Conservation (phyloP, 495 filamentous ascomycete species). For the Geoglossum glabrum region DNA sequence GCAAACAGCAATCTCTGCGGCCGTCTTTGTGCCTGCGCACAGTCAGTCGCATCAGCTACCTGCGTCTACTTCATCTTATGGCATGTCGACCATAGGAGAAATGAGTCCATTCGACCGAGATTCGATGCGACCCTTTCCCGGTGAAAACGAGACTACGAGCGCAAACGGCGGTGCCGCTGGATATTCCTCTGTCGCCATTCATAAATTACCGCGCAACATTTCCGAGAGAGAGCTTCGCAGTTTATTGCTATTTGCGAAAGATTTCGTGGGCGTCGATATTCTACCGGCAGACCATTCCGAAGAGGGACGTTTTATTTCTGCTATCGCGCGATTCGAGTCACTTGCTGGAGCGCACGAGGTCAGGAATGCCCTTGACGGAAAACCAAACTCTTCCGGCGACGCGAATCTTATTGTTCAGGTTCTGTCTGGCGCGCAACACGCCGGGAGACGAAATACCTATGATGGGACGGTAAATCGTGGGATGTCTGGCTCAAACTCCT, state of each 20-base stretch:
- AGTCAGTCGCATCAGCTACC: background rate
- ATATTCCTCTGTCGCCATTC: slow-evolving; percentile 42
- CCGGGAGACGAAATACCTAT: slow-evolving; percentile 36
- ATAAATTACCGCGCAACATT: slow-evolving; percentile 54
- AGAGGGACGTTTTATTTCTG: slow-evolving; percentile 52
- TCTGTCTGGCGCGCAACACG: slow-evolving; percentile 23
- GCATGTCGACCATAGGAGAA: background rate
- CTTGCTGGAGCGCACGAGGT: slow-evolving; percentile 57
- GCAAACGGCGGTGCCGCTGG: slow-evolving; percentile 22
- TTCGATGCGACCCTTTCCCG: background rate
- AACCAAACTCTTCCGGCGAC: slow-evolving; percentile 52
- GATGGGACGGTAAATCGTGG: slow-evolving; percentile 33
- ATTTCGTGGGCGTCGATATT: slow-evolving; percentile 55
- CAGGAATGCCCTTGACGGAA: slow-evolving; percentile 56
- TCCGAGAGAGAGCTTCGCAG: slow-evolving; percentile 51
- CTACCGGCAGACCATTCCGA: slow-evolving; percentile 41
- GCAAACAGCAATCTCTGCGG: slow-evolving; percentile 21
- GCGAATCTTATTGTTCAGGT: slow-evolving; percentile 67
- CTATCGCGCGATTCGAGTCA: slow-evolving; percentile 55
- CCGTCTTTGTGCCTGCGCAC: slow-evolving; percentile 15
- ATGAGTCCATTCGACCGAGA: slow-evolving; percentile 1
- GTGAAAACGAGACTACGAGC: background rate
- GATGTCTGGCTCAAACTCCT: slow-evolving; percentile 32
- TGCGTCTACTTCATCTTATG: background rate
- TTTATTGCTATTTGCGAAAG: slow-evolving; percentile 75